These are phyloP conservation scores for Circinella umbellata DNA, from an alignment of 371 early-diverging fungal species.

Conservation along the genomic window DNA sequence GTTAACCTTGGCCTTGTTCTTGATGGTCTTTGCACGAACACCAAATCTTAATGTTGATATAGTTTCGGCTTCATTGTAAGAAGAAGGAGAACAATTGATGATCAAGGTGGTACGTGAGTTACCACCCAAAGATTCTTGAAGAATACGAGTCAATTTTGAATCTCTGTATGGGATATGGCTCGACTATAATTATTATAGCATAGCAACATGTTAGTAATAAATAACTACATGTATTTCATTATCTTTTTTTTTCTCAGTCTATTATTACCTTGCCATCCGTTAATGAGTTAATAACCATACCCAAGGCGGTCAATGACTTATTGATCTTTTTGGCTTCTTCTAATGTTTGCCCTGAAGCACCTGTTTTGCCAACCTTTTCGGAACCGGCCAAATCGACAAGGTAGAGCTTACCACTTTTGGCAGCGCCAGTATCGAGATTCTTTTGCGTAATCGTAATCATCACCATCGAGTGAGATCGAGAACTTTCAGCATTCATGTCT, in stretches of 20 bases:
- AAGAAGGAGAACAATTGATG: slow-evolving; percentile 78
- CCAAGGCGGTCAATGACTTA: slow-evolving; percentile 95
- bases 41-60: slow-evolving; percentile 90
- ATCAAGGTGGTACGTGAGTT: slow-evolving; percentile 85
- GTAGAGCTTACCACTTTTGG: slow-evolving; percentile 68
- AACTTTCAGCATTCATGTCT: slow-evolving; percentile 95
- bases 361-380: slow-evolving; percentile 96
- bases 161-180: slow-evolving; percentile 90
- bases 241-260: background rate
- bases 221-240: too few species aligned
- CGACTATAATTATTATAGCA: slow-evolving; percentile 12
- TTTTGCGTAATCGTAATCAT: slow-evolving; percentile 88
- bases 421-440: slow-evolving; percentile 80
- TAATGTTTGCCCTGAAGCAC: slow-evolving; percentile 96
- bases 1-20: slow-evolving; percentile 96
- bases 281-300: slow-evolving; percentile 98
- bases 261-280: slow-evolving; percentile 79
- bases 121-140: slow-evolving; percentile 85
- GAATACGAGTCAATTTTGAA: slow-evolving; percentile 90
- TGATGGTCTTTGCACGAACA: slow-evolving; percentile 76
- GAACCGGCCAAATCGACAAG: slow-evolving; percentile 96
- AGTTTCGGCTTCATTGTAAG: slow-evolving; percentile 76
- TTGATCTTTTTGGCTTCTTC: slow-evolving; percentile 99
- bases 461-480: slow-evolving; percentile 94
- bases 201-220: background rate